Evolutionary conservation across 306 rosid genomes (phyloP), one percentile per base, ranked within the genome.

Genomic region (Fragaria ananassa): DNA sequence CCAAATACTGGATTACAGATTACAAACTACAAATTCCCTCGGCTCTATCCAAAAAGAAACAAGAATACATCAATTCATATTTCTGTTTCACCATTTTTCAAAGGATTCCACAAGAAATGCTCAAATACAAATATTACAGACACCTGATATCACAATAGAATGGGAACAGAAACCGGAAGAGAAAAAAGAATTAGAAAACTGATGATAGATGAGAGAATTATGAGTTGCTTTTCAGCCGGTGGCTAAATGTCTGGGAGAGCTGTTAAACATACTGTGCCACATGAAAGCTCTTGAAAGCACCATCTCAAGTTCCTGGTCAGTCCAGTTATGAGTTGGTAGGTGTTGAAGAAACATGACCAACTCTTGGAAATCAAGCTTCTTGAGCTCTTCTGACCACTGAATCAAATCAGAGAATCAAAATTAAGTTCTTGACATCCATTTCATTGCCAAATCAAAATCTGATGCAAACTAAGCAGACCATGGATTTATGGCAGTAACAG

Each of bases 251-350:
- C 97, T 96, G 0, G 98, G 99, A 72, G 91, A 93, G 81, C 84
- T 87, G 85, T 93, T 96, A 89, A 96, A 96, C 98, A 96, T 91
- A 86, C 89, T 92, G 88, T 96, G 96, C 98, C 99, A 96, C 97
- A 96, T 89, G 84, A 86, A 92, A 60, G 98, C 99, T 54, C 98
- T 93, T 53, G 98, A 96, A 50, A 96, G 98, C 76, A 96, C 99
- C 91, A 87, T 89, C 86, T 96, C 99, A 0, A 96, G 98, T 83
- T 96, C 99, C 81, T 93, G 96, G 75, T 93, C 88, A 68, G 87
- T 85, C 99, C 99, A 96, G 81, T 82, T 87, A 61, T 91, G 87
- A 17, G 98, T 96, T 49, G 99, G 99, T 78, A 93, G 93, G 79
- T 91, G 99, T 86, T 96, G 99, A 77, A 96, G 98, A 83, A 96